Evolutionary conservation across 441 rosid genomes (phyloP).

Genomic region (Gossypium lobatum): DNA sequence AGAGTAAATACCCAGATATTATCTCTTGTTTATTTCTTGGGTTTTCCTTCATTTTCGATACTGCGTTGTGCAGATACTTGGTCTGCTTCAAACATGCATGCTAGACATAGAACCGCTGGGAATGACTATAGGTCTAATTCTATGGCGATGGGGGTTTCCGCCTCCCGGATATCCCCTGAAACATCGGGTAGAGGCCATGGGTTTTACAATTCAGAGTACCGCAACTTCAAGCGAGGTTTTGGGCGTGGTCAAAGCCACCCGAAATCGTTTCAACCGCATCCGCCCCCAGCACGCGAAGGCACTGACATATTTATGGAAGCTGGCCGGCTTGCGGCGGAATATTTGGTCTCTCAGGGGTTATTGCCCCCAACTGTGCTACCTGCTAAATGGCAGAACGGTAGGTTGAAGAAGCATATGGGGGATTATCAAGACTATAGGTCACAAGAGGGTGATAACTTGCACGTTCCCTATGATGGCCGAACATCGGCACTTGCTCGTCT

Average conservation of each 20-base stretch:
- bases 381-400: constrained; percentile 72
- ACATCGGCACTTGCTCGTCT: constrained; percentile 47
- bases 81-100: constrained; percentile 49
- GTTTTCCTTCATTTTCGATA: neutral
- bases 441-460: constrained; percentile 46
- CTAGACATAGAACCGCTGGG: constrained; percentile 81
- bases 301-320: constrained; percentile 76
- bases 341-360: constrained; percentile 78
- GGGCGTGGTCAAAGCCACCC: constrained; percentile 72
- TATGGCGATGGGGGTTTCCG: constrained; percentile 29
- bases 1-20: neutral
- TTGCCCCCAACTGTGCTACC: constrained; percentile 53
- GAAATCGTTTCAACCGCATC: constrained; percentile 55
- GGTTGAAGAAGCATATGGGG: constrained; percentile 46
- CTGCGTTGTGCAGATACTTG: neutral
- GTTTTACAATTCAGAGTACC: constrained; percentile 60
- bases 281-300: constrained; percentile 42
- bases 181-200: constrained; percentile 74
- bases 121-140: constrained; percentile 3
- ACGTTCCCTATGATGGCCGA: constrained; percentile 41
- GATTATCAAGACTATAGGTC: constrained; percentile 59
- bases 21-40: neutral
- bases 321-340: constrained; percentile 88
- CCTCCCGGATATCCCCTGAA: constrained; percentile 65
- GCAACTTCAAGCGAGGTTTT: constrained; percentile 68